Percentiles rank a stretch among this genome's conserved stretches.
These are phyloP conservation scores for Ophiocordyceps camponoti-floridani DNA, from an alignment of 2,329 filamentous ascomycete genomes.

Conservation along the genomic window DNA sequence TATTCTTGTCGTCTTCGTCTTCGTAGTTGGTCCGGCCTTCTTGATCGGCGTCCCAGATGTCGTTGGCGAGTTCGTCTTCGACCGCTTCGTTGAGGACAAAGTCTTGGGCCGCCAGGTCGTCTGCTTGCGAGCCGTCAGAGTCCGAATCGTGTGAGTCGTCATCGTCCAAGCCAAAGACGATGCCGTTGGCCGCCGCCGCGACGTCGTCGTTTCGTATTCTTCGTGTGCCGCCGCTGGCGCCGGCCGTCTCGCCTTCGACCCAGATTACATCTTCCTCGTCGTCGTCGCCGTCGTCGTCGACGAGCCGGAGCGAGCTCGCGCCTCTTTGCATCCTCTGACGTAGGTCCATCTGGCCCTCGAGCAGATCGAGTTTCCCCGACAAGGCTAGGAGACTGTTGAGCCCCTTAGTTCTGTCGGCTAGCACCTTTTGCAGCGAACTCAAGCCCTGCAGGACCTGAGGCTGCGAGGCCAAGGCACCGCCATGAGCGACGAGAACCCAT, in stretches of 20 bases:
- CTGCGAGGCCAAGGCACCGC: constrained; percentile 75
- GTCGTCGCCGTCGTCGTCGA: constrained; percentile 26
- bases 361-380: constrained; percentile 90
- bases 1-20: constrained; percentile 33
- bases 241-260: constrained; percentile 63
- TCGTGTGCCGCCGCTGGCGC: constrained; percentile 18
- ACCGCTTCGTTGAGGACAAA: constrained; percentile 8
- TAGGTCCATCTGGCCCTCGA: constrained; percentile 75
- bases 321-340: constrained; percentile 47
- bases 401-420: constrained; percentile 70
- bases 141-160: constrained; percentile 36
- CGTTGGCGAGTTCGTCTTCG: constrained; percentile 27
- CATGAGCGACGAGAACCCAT: constrained; percentile 83
- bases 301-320: constrained; percentile 16
- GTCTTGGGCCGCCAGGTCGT: not conserved
- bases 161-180: constrained; percentile 41
- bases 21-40: constrained; percentile 36
- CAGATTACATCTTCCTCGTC: constrained; percentile 63
- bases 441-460: constrained; percentile 68
- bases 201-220: constrained; percentile 29
- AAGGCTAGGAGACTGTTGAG: constrained; percentile 68
- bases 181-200: constrained; percentile 33
- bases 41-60: constrained; percentile 1
- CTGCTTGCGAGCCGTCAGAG: not conserved
- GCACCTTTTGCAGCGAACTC: constrained; percentile 63